Percentiles rank a stretch among this genome's conserved stretches.
These are phyloP conservation scores for Noccaea bulbosa DNA, from an alignment of 345 rosid genomes.

Conservation along the genomic window DNA sequence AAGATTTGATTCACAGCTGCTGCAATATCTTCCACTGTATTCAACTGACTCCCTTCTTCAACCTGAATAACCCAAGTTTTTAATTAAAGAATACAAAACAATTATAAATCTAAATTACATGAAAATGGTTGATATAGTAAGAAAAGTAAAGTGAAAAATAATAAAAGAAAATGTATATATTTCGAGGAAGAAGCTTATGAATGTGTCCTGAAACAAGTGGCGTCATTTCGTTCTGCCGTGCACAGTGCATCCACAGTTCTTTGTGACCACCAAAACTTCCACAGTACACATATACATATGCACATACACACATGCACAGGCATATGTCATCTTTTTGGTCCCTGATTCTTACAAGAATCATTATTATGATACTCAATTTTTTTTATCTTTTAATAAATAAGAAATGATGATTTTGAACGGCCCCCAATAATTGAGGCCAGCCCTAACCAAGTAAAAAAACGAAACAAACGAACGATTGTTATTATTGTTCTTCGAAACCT, in stretches of 20 bases:
- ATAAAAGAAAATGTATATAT: constrained; percentile 28
- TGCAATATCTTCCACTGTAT: constrained; percentile 85
- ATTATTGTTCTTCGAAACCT: constrained; percentile 30
- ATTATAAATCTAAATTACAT: not conserved
- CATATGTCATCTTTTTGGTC: constrained; percentile 46
- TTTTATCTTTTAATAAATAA: not conserved
- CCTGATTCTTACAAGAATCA: constrained; percentile 41
- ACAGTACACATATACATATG: constrained; percentile 35
- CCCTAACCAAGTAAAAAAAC: constrained; percentile 30
- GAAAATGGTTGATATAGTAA: constrained; percentile 18
- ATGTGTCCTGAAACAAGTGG: constrained; percentile 44
- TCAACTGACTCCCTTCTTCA: constrained; percentile 82
- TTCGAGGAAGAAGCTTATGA: constrained; percentile 40
- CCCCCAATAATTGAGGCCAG: constrained; percentile 40
- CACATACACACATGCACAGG: constrained; percentile 36
- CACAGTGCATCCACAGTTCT: constrained; percentile 40
- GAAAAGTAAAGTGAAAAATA: not conserved
- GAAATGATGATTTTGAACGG: constrained; percentile 34
- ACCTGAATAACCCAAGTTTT: constrained; percentile 48
- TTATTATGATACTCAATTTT: constrained; percentile 25
- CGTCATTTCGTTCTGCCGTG: constrained; percentile 46
- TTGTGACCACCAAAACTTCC: constrained; percentile 42
- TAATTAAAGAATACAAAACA: not conserved
- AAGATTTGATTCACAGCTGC: constrained; percentile 74
- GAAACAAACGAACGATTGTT: constrained; percentile 8